These are phyloP conservation scores for Centella asiatica DNA, from an alignment of 129 eudicot species.

Conservation along the genomic window DNA sequence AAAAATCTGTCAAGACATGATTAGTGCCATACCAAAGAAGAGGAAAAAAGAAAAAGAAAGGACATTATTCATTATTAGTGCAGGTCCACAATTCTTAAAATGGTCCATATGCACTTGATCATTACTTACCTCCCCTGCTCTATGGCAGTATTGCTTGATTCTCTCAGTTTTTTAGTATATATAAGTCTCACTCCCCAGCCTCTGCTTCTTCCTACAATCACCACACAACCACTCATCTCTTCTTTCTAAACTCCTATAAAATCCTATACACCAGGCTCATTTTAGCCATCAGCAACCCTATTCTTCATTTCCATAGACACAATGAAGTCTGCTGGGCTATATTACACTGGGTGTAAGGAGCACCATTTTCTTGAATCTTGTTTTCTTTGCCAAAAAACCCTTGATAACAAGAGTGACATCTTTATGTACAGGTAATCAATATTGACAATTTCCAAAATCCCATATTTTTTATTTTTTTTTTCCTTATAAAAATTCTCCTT, in stretches of 20 bases:
- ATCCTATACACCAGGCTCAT: conserved; percentile 17
- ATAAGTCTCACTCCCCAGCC: conserved; percentile 15
- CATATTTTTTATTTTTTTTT: background rate
- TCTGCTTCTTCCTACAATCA: background rate
- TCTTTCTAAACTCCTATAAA: conserved; percentile 7
- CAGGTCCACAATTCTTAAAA: conserved; percentile 6
- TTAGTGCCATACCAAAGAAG: too few species aligned
- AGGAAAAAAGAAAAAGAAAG: too few species aligned
- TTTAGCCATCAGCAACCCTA: conserved; percentile 8
- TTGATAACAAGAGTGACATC: conserved; percentile 64
- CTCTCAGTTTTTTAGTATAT: conserved; percentile 23
- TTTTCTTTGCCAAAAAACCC: conserved; percentile 49
- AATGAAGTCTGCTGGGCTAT: conserved; percentile 33
- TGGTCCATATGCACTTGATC: conserved; percentile 13
- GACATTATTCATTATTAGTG: too few species aligned
- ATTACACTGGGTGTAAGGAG: conserved; percentile 39
- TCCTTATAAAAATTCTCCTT: background rate
- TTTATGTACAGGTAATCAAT: conserved; percentile 67
- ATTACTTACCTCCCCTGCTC: conserved; percentile 4
- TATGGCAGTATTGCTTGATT: conserved; percentile 5
- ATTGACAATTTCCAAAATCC: background rate
- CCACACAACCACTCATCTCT: conserved; percentile 8
- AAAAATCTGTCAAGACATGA: too few species aligned
- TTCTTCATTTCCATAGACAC: conserved; percentile 4
- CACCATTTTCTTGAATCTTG: conserved; percentile 79